Conservation (phyloP, 2,329 filamentous ascomycete species). For the Rachicladosporium sp. region DNA sequence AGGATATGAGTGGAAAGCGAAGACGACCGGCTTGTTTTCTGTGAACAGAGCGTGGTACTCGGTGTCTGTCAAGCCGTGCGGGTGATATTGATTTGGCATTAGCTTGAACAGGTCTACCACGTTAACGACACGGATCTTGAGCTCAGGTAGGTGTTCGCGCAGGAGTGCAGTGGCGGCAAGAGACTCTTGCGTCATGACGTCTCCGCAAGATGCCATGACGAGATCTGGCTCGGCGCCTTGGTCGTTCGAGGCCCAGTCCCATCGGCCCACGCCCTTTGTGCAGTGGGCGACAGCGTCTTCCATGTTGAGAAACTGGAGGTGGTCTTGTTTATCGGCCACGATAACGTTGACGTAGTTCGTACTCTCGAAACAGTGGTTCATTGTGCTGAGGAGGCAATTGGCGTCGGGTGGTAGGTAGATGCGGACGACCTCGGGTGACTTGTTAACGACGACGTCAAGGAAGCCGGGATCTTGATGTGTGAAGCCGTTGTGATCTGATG, state of each 20-base stretch:
- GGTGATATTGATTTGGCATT: slow-evolving; percentile 56
- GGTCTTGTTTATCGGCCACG: slow-evolving; percentile 68
- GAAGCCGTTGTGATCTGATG: slow-evolving; percentile 63
- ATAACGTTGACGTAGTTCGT: slow-evolving; percentile 72
- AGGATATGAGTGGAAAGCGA: slow-evolving; percentile 77
- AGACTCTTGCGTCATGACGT: slow-evolving; percentile 61
- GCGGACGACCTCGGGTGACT: slow-evolving; percentile 65
- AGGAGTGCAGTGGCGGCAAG: slow-evolving; percentile 64
- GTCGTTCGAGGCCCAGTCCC: slow-evolving; percentile 65
- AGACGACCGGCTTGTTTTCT: slow-evolving; percentile 57
- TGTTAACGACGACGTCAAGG: slow-evolving; percentile 67
- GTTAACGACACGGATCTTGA: slow-evolving; percentile 71
- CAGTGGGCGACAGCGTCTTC: slow-evolving; percentile 62
- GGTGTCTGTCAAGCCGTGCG: slow-evolving; percentile 55
- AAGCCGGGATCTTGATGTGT: slow-evolving; percentile 73
- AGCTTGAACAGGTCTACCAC: slow-evolving; percentile 72
- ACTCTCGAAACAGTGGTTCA: slow-evolving; percentile 62
- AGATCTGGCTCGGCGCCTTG: slow-evolving; percentile 56
- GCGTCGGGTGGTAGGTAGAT: slow-evolving; percentile 73
- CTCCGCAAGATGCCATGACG: slow-evolving; percentile 65
- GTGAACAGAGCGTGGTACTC: slow-evolving; percentile 64
- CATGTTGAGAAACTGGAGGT: slow-evolving; percentile 64
- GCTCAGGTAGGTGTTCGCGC: slow-evolving; percentile 55
- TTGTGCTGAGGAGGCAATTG: slow-evolving; percentile 63
- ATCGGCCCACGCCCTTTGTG: slow-evolving; percentile 67